Conservation (phyloP, 257 asterid genomes). For the Anisodus acutangulus region DNA sequence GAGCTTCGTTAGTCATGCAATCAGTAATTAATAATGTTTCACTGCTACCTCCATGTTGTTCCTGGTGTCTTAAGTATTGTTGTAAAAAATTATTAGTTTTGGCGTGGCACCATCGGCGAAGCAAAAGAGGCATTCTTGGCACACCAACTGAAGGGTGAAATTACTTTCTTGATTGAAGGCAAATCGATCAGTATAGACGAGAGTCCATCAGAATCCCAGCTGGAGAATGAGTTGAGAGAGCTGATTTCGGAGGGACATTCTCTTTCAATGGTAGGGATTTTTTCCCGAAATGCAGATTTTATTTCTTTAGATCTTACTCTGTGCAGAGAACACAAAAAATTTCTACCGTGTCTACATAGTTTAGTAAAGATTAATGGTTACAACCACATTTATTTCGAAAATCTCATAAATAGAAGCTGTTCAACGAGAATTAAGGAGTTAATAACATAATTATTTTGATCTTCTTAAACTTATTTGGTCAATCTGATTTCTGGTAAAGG, state of each 20-base stretch:
- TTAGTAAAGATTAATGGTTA: not conserved
- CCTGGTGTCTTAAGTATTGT: too few species aligned
- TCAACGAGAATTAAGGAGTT: not conserved
- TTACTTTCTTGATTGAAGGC: slow-evolving; percentile 87
- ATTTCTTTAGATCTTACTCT: slow-evolving; percentile 10
- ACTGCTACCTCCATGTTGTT: not conserved
- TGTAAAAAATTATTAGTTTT: slow-evolving; percentile 52
- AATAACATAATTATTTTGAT: not conserved
- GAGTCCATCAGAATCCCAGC: slow-evolving; percentile 68
- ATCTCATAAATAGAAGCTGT: not conserved
- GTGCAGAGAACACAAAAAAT: not conserved
- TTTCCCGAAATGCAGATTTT: not conserved
- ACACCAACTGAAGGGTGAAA: slow-evolving; percentile 89
- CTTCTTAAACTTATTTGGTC: slow-evolving; percentile 17
- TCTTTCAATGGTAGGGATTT: slow-evolving; percentile 70
- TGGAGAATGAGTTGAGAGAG: slow-evolving; percentile 72
- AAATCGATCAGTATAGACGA: slow-evolving; percentile 48
- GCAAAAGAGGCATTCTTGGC: slow-evolving; percentile 68
- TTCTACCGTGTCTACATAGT: not conserved
- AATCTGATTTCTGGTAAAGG: not conserved
- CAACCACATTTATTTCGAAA: not conserved
- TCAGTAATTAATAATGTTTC: not conserved
- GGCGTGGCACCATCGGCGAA: slow-evolving; percentile 82
- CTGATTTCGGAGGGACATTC: slow-evolving; percentile 76
- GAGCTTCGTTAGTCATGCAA: not conserved